Percentiles rank a stretch among this genome's conserved stretches.
These are phyloP conservation scores for Penicillium macrosclerotiorum DNA, from an alignment of 495 filamentous ascomycete genomes.

Conservation along the genomic window DNA sequence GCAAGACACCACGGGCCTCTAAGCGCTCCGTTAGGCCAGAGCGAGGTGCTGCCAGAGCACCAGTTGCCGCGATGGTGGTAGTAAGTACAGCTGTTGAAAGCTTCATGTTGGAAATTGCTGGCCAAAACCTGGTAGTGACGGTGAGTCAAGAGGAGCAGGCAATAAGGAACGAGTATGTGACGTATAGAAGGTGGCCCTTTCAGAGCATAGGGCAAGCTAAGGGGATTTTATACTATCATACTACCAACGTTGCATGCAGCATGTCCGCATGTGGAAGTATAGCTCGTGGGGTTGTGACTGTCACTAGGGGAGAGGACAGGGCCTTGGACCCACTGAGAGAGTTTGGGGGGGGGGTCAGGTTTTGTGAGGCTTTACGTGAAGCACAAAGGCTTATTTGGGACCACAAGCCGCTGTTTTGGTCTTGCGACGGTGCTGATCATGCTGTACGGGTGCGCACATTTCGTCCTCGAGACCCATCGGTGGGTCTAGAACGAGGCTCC, in stretches of 20 bases:
- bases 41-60: constrained; percentile 29
- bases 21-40: constrained; percentile 28
- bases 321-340: constrained; percentile 1
- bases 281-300: constrained; percentile 6
- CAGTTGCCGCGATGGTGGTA: constrained; percentile 21
- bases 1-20: constrained; percentile 21
- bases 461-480: background rate
- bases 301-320: constrained; percentile 7
- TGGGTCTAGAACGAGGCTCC: background rate
- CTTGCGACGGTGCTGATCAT: constrained; percentile 10
- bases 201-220: background rate
- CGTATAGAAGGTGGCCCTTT: background rate
- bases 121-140: background rate
- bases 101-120: constrained; percentile 24
- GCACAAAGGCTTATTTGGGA: too few species aligned
- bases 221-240: constrained; percentile 14
- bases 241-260: constrained; percentile 19
- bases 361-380: background rate
- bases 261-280: constrained; percentile 22
- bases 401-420: background rate
- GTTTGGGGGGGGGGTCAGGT: background rate
- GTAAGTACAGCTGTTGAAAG: constrained; percentile 19
- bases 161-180: background rate
- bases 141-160: background rate
- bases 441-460: background rate